A percentile compares a stretch with the other conserved stretches of the same genome.
phyloP scores from a whole-genome alignment of 371 early-diverging fungal species.

The Quaeritorhiza haematococci region DNA sequence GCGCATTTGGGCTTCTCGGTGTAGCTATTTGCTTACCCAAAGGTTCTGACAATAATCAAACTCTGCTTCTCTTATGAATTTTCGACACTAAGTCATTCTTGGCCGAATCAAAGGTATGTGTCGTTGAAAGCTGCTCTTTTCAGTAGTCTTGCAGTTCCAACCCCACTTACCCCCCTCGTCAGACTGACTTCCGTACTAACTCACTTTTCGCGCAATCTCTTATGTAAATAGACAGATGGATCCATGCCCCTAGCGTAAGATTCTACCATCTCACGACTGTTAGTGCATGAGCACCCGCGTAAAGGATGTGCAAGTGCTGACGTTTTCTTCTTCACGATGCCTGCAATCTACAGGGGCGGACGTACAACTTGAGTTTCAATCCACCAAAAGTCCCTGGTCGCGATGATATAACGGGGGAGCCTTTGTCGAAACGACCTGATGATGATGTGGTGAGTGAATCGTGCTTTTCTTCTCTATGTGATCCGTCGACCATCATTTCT shows the following conservation, averaged over 20 bases:
- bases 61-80: not conserved
- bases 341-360: constrained; percentile 57
- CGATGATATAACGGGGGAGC: constrained; percentile 92
- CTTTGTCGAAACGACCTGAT: constrained; percentile 82
- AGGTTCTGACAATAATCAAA: not conserved
- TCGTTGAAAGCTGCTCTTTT: not conserved
- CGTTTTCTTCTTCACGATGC: not conserved
- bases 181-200: too few species aligned
- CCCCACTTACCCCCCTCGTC: too few species aligned
- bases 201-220: not conserved
- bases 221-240: constrained; percentile 72
- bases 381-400: constrained; percentile 79
- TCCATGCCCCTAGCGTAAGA: constrained; percentile 70
- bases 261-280: too few species aligned
- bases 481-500: constrained; percentile 8
- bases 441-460: constrained; percentile 64
- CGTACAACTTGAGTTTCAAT: constrained; percentile 89
- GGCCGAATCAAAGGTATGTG: constrained; percentile 76
- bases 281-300: too few species aligned
- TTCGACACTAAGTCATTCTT: constrained; percentile 80
- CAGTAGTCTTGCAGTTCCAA: too few species aligned
- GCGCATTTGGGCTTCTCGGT: too few species aligned
- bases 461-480: not conserved
- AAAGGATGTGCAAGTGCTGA: not conserved
- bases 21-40: not conserved